Conservation (phyloP, 169 alveolate genomes). For the Theileria annulata region DNA sequence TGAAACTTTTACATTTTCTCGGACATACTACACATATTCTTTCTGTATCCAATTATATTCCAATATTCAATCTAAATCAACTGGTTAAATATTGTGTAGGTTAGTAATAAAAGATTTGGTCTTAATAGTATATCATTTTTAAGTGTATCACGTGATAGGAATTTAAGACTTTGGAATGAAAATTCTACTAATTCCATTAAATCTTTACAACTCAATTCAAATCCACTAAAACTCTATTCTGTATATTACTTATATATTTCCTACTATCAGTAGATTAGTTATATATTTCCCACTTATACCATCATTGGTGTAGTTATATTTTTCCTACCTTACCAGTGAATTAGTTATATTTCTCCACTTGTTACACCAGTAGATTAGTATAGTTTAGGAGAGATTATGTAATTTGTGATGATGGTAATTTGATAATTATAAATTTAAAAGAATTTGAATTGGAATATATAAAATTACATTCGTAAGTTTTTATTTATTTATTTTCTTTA, state of each 20-base stretch:
- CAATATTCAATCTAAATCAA: not conserved
- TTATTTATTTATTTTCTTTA: not conserved
- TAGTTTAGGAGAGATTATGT: not conserved
- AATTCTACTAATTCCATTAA: slow-evolving; percentile 7
- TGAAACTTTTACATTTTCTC: slow-evolving; percentile 6
- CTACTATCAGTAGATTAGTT: not conserved
- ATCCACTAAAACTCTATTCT: slow-evolving; percentile 25
- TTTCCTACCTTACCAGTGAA: no score
- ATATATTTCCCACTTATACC: no score
- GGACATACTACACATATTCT: slow-evolving; percentile 61
- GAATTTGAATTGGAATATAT: slow-evolving; percentile 7
- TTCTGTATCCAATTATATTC: not conserved
- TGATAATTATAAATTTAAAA: slow-evolving; percentile 23
- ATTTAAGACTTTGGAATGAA: slow-evolving; percentile 59
- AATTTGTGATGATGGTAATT: slow-evolving; percentile 56
- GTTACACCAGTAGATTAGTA: no score
- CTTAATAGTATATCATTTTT: slow-evolving; percentile 30
- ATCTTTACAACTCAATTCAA: slow-evolving; percentile 34
- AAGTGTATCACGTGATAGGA: slow-evolving; percentile 53
- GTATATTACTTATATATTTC: not conserved
- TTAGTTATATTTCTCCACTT: no score
- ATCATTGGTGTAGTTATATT: no score
- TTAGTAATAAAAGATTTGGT: slow-evolving; percentile 34
- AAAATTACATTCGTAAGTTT: slow-evolving; percentile 39
- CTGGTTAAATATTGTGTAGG: not conserved